Base-by-base conservation (phyloP, 768 basidiomycete genomes). In the Auricularia sp. region DNA sequence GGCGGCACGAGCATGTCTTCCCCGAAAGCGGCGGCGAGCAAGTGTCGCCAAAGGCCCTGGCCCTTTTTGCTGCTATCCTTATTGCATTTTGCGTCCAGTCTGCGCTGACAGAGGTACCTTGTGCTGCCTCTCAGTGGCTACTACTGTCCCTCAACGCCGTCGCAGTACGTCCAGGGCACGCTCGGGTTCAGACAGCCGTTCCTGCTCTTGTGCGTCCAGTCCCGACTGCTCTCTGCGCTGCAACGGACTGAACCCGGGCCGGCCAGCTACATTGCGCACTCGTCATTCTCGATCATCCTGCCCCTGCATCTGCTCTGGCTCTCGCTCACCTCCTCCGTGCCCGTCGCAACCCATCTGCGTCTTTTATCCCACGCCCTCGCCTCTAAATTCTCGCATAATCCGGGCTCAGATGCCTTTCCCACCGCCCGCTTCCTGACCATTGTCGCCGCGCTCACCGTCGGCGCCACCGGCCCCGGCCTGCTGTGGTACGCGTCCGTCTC, bases 181-280 rank as follows among this genome's bases (percentile, higher is more conserved):
- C 77, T 92, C 36, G 84, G 79, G 39, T 99, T 90, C 76, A 81
- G 86, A 63, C 91, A 97, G 66, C 92, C 96, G 0, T 96, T 86
- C 80, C 89, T 98, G 70, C 78, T 92, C 67, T 92, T 94, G 92
- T 92, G 70, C 67, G 89, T 73, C 16, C 8, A 54, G 39, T 3
- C 10, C 7, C 62, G 54, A 37, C 14, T 29, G 54, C 35, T 58
- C 36, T 36, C 51, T 33, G 7, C 42, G 2, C n/a, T n/a, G 13
- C 42, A 54, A 14, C 65, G 39, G 13, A 7, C 39, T 8, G n/a
- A 42, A 42, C 66, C 33, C 24, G n/a, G n/a, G n/a, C n/a, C n/a
- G 59, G 29, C 16, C 71, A 94, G 93, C 75, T 97, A 90, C 75
- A 73, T 94, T 64, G 93, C 94, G 3, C 96, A 98, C 74, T 89